Evolutionary conservation across 2,329 filamentous ascomycete genomes (phyloP).

Genomic region (Fusarium beomiforme): DNA sequence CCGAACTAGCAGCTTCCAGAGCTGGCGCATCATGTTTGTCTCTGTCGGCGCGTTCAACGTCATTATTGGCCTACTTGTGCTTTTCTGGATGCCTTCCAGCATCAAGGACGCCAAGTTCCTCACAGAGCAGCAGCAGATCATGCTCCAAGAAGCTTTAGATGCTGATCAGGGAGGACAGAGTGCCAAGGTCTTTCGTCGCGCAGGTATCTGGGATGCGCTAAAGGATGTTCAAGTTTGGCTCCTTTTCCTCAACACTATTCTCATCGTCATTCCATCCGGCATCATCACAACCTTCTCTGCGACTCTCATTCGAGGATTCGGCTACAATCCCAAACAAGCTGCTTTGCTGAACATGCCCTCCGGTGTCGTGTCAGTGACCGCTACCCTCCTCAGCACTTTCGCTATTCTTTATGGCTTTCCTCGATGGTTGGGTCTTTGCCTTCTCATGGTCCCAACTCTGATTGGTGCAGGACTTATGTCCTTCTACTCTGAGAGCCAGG

Average conservation of each 20-base stretch:
- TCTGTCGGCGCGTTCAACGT: background rate
- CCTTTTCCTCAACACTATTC: slow-evolving; percentile 2
- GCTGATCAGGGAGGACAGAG: background rate
- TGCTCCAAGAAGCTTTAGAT: slow-evolving; percentile 1
- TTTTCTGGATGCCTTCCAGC: slow-evolving; percentile 8
- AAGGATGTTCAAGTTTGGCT: slow-evolving; percentile 2
- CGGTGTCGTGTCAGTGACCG: background rate
- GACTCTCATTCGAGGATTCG: slow-evolving; percentile 4
- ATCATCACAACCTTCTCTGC: slow-evolving; percentile 5
- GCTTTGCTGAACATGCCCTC: slow-evolving; percentile 10
- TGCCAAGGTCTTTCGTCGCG: background rate
- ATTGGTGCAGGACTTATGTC: slow-evolving; percentile 5
- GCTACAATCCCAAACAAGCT: background rate
- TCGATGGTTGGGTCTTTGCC: background rate
- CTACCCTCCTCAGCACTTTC: background rate
- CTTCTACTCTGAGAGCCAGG: slow-evolving; percentile 2
- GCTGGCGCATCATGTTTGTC: slow-evolving; percentile 7
- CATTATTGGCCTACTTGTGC: background rate
- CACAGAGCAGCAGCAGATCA: background rate
- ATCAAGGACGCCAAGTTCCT: slow-evolving; percentile 7
- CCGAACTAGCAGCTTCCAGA: background rate
- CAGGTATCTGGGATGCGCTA: slow-evolving; percentile 7
- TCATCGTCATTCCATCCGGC: slow-evolving; percentile 3
- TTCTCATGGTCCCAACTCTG: slow-evolving; percentile 6
- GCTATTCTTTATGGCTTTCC: slow-evolving; percentile 4